These are phyloP conservation scores for Colletotrichum kahawae DNA, from an alignment of 2,329 filamentous ascomycete genomes.

Conservation along the genomic window DNA sequence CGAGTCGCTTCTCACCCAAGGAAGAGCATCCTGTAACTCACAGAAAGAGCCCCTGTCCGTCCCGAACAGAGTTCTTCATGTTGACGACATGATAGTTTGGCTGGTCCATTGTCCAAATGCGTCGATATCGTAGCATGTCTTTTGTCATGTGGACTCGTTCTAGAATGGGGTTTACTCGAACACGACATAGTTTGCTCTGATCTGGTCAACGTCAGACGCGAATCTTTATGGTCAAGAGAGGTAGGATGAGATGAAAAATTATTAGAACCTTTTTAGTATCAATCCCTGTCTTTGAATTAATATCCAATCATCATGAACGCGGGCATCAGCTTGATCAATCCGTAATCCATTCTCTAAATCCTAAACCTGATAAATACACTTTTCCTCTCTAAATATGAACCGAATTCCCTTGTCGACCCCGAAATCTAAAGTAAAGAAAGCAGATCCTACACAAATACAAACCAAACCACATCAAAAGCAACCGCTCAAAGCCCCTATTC, in stretches of 20 bases:
- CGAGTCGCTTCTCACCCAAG: not conserved
- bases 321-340: rapidly evolving
- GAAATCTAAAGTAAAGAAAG: not conserved
- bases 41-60: not conserved
- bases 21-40: not conserved
- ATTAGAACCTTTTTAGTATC: rapidly evolving
- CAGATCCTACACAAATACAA: not conserved
- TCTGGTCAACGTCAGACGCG: not conserved
- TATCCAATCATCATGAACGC: rapidly evolving
- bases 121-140: not conserved
- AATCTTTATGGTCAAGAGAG: not conserved
- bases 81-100: not conserved
- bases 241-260: not conserved
- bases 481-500: not conserved
- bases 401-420: too few species aligned
- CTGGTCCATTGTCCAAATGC: rapidly evolving
- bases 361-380: rapidly evolving
- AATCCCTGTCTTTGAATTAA: not conserved
- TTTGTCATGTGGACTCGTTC: not conserved
- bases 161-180: not conserved
- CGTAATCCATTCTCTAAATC: not conserved
- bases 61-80: not conserved
- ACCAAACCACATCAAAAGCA: not conserved
- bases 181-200: not conserved
- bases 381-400: not conserved